A percentile compares a stretch with the other conserved stretches of the same genome.
These are phyloP conservation scores for Pythium pyrilobum DNA, from an alignment of 352 stramenopile species.

Conservation along the genomic window DNA sequence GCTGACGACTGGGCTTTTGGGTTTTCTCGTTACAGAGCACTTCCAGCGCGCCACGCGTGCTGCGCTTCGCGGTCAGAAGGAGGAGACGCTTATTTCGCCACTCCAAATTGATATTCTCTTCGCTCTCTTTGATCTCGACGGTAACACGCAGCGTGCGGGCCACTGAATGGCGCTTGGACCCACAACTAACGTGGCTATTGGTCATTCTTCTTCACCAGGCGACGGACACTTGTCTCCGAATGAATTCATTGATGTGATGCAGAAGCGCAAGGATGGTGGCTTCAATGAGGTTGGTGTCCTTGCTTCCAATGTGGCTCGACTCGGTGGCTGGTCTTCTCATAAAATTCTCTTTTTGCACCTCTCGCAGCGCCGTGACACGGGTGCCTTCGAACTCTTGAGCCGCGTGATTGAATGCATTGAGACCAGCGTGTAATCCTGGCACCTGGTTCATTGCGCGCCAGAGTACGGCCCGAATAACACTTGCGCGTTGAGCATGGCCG, in stretches of 20 bases:
- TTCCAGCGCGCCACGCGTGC: slow-evolving; percentile 72
- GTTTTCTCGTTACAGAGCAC: slow-evolving; percentile 42
- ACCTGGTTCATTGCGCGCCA: slow-evolving; percentile 12
- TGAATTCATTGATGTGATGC: slow-evolving; percentile 86
- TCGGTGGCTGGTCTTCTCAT: background rate
- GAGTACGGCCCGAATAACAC: slow-evolving; percentile 79
- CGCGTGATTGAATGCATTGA: slow-evolving; percentile 68
- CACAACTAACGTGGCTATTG: no score
- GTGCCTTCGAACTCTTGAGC: slow-evolving; percentile 59
- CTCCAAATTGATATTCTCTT: slow-evolving; percentile 86
- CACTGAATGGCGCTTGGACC: no score
- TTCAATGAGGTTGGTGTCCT: slow-evolving; percentile 57
- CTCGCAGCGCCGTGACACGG: slow-evolving; percentile 67
- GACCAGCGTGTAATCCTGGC: slow-evolving; percentile 23
- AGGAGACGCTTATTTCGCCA: slow-evolving; percentile 57
- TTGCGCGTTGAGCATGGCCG: slow-evolving; percentile 50
- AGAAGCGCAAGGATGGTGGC: slow-evolving; percentile 77
- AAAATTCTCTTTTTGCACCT: background rate
- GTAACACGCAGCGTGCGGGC: no score
- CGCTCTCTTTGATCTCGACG: slow-evolving; percentile 72
- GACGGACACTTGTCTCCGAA: slow-evolving; percentile 73
- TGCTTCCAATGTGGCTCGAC: no score
- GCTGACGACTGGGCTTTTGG: background rate
- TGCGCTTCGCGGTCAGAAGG: slow-evolving; percentile 49
- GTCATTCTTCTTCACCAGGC: slow-evolving; percentile 21